phyloP scores from a whole-genome alignment of 208 protist species.

The Leishmania martiniquensis region DNA sequence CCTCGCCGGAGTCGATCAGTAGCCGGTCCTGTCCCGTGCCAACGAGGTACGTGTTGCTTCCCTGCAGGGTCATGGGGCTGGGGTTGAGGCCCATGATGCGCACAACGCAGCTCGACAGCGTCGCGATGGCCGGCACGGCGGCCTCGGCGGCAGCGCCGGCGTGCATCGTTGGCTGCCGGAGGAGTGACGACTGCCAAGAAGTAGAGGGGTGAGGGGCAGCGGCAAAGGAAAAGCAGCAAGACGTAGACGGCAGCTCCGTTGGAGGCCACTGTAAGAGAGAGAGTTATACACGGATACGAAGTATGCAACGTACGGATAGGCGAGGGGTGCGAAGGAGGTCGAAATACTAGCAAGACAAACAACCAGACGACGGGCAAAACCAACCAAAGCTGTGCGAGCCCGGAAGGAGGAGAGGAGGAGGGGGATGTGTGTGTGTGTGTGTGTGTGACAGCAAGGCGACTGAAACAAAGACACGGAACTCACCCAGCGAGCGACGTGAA shows the following conservation, averaged over 20 bases:
- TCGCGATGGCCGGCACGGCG: slow-evolving; percentile 36
- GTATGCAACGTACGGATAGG: not conserved
- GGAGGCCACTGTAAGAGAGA: not conserved
- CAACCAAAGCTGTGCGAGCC: no score
- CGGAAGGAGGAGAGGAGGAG: no score
- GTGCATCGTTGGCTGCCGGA: slow-evolving; percentile 1
- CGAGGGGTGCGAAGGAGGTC: not conserved
- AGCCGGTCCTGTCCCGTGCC: slow-evolving; percentile 49
- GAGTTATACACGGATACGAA: not conserved
- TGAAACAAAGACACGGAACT: not conserved
- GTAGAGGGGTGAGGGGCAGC: not conserved
- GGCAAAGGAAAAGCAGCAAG: not conserved
- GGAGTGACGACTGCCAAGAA: not conserved
- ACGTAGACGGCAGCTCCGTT: not conserved
- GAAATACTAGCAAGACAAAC: no score
- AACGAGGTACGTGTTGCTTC: slow-evolving; percentile 77
- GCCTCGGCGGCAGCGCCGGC: slow-evolving; percentile 3
- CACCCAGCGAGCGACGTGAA: not conserved
- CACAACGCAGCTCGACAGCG: slow-evolving; percentile 44
- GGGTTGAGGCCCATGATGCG: slow-evolving; percentile 80
- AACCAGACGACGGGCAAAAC: no score
- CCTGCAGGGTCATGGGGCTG: slow-evolving; percentile 65
- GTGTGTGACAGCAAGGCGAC: no score
- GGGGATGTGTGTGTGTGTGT: no score
- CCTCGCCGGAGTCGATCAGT: slow-evolving; percentile 72